A percentile compares a stretch with the other conserved stretches of the same genome.
Conservation (phyloP, 257 asterid genomes). For the Solanum megistacrolobum region DNA sequence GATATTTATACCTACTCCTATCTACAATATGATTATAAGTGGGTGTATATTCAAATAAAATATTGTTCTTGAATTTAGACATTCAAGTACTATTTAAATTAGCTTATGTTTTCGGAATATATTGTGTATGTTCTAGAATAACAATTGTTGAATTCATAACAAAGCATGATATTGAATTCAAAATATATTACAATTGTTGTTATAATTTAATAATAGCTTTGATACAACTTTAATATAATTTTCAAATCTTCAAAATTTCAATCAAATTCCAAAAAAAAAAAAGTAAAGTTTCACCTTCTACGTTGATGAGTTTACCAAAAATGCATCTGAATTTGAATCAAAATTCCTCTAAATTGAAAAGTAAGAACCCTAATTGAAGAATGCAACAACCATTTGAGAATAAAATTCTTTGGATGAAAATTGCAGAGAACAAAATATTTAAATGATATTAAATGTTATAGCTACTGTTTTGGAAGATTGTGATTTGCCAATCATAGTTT, state of each 20-base stretch:
- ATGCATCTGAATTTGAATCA: too few species aligned
- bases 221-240: not conserved
- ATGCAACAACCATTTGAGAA: not conserved
- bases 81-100: not conserved
- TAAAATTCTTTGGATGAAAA: not conserved
- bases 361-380: not conserved
- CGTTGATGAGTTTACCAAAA: not conserved
- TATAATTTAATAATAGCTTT: too few species aligned
- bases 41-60: not conserved
- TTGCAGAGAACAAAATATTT: too few species aligned
- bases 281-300: not conserved
- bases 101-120: not conserved
- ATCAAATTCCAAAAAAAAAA: not conserved
- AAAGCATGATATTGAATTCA: too few species aligned
- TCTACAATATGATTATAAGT: not conserved
- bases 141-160: not conserved
- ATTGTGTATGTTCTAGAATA: not conserved
- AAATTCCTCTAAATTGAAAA: not conserved
- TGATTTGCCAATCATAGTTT: too few species aligned
- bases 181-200: too few species aligned
- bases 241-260: not conserved
- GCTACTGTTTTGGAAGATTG: too few species aligned
- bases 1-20: not conserved
- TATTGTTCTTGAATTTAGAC: not conserved
- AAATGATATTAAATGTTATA: too few species aligned